phyloP scores from a whole-genome alignment of 2,329 filamentous ascomycete species.

The Mycocentrospora acerina region DNA sequence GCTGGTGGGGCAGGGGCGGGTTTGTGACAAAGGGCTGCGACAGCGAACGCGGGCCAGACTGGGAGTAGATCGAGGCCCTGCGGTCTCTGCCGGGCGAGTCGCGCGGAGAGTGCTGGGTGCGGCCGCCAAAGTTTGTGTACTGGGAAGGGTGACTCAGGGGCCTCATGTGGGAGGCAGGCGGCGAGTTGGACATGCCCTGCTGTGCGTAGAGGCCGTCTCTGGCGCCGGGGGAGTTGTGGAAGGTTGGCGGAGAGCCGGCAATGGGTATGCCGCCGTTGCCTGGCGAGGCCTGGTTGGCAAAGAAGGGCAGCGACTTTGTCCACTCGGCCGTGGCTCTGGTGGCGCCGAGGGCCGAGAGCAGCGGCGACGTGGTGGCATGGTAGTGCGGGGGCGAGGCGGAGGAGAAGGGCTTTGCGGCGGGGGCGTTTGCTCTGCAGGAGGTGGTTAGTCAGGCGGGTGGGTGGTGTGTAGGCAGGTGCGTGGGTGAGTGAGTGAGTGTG shows the following conservation, averaged over 20 bases:
- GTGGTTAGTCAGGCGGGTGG: constrained; percentile 7
- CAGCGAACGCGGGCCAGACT: constrained; percentile 44
- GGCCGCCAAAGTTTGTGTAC: constrained; percentile 46
- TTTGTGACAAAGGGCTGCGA: constrained; percentile 51
- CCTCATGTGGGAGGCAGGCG: constrained; percentile 29
- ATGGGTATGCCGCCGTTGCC: constrained; percentile 45
- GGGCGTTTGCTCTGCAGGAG: constrained; percentile 39
- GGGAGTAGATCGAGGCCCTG: constrained; percentile 57
- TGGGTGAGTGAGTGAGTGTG: too few relatives aligned
- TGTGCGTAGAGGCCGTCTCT: constrained; percentile 39
- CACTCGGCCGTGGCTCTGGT: constrained; percentile 47
- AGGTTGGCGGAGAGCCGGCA: constrained; percentile 47
- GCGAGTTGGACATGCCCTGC: constrained; percentile 43
- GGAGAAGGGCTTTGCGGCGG: constrained; percentile 36
- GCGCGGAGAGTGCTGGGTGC: constrained; percentile 34
- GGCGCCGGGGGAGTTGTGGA: constrained; percentile 37
- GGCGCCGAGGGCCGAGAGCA: constrained; percentile 42
- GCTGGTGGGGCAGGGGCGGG: constrained; percentile 72
- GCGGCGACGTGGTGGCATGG: constrained; percentile 43
- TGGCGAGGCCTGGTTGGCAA: constrained; percentile 44
- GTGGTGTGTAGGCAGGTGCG: constrained; percentile 1
- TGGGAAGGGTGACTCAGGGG: constrained; percentile 52
- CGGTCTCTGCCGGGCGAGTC: constrained; percentile 41
- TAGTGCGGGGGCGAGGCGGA: constrained; percentile 37
- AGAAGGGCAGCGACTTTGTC: constrained; percentile 48